Base-by-base conservation (phyloP, 1,139 yeast species). In the Yamadazyma spencermartinsiae region DNA sequence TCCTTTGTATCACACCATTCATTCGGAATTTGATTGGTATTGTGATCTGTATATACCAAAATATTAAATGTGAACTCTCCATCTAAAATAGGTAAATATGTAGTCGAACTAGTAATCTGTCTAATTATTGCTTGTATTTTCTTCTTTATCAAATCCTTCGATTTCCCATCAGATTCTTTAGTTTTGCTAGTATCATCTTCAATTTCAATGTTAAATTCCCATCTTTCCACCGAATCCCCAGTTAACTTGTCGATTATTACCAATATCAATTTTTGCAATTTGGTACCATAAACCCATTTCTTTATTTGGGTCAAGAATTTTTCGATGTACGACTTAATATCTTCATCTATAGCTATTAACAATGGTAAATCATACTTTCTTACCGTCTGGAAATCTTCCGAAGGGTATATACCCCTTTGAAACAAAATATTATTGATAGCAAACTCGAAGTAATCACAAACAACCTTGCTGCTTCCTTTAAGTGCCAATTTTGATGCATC, bases 331-430 rank as follows among this genome's bases (percentile, higher is more conserved):
- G 66, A 64, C 51, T 79, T 80, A 39, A 90, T 84, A 37, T 86
- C 96, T 31, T 83, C 86, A 56, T 89, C 95, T 21, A 76, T 76
- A 4, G 86, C 79, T 21, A 85, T 76, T 36, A 90, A 69, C 61
- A 90, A 64, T 41, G 86, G 86, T 39, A 90, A 61, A 31, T 88
- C 96, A 60, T 88, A 90, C 58, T 88, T 88, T 49, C 79, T 76
- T 3, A 87, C 90, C 0, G 84, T 74, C 43, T 77, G 78, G 60
- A 90, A 90, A 56, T 88, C 96, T 50, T 87, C 96, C 2, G 87
- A 74, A 0, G 96, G 96, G 54, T 90, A 90, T 28, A 90, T 83
- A 0, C 96, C 96, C 39, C 98, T 67, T 58, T 90, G 98, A 60
- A 85, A 90, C 5, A 90, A 72, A 24, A 90, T 86, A 43, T 83